These are phyloP conservation scores for Calonectria naviculata DNA, from an alignment of 2,329 filamentous ascomycete species.

Conservation along the genomic window DNA sequence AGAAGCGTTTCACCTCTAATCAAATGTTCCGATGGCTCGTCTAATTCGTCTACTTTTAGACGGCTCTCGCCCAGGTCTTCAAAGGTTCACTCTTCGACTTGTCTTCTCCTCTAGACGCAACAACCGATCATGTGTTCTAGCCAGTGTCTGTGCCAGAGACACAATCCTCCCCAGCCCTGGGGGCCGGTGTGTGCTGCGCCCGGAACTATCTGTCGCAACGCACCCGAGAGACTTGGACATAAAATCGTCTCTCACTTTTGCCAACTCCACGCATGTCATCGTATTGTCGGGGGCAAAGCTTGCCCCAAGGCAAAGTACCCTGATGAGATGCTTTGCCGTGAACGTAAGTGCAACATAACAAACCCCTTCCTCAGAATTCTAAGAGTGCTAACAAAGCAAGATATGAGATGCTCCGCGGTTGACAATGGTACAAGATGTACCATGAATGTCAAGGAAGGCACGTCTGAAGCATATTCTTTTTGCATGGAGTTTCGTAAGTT, in stretches of 20 bases:
- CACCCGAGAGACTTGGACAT: constrained; percentile 22
- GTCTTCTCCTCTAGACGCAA: not conserved
- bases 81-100: no score
- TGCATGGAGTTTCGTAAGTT: constrained; percentile 40
- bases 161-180: not conserved
- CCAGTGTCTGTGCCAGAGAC: not conserved
- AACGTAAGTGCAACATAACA: constrained; percentile 32
- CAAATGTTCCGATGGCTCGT: not conserved
- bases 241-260: constrained; percentile 35
- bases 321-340: constrained; percentile 32
- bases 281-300: constrained; percentile 32
- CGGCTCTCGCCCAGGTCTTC: not conserved
- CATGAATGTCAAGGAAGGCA: constrained; percentile 34
- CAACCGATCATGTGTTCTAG: not conserved
- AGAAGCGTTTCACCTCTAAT: not conserved
- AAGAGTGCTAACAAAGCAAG: constrained; percentile 26
- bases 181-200: constrained; percentile 33
- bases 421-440: constrained; percentile 36
- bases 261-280: constrained; percentile 39
- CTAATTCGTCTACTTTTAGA: not conserved
- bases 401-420: constrained; percentile 36
- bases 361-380: no score
- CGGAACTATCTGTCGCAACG: constrained; percentile 36
- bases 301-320: constrained; percentile 37
- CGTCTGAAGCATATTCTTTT: constrained; percentile 26